These are phyloP conservation scores for Dactylonectria macrodidyma DNA, from an alignment of 2,329 filamentous ascomycete species.

Conservation along the genomic window DNA sequence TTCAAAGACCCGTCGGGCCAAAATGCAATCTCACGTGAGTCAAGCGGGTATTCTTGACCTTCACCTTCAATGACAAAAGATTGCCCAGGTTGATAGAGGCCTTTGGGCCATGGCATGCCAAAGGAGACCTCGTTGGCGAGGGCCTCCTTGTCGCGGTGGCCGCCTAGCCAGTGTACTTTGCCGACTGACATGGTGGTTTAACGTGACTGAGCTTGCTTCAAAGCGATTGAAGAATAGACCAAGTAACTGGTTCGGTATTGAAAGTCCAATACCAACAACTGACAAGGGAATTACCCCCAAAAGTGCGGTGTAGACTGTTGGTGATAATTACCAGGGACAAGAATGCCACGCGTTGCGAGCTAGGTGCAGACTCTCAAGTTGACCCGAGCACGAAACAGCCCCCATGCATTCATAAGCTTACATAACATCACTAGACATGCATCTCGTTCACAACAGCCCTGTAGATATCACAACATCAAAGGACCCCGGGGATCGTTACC, in stretches of 20 bases:
- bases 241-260: too few relatives aligned
- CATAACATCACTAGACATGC: too few relatives aligned
- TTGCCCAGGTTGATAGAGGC: slow-evolving; percentile 31
- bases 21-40: slow-evolving; percentile 38
- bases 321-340: too few relatives aligned
- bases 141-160: not conserved
- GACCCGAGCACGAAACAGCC: too few relatives aligned
- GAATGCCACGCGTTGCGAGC: too few relatives aligned
- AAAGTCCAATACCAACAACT: too few relatives aligned
- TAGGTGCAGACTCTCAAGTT: too few relatives aligned
- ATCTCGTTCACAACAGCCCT: too few relatives aligned
- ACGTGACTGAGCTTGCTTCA: not conserved
- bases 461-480: not conserved
- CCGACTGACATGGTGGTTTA: slow-evolving; percentile 23
- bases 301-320: too few relatives aligned
- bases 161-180: slow-evolving; percentile 31
- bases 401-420: too few relatives aligned
- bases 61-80: slow-evolving; percentile 28
- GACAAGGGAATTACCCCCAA: too few relatives aligned
- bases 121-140: slow-evolving; percentile 34
- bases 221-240: not conserved
- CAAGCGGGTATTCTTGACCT: slow-evolving; percentile 23
- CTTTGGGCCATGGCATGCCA: slow-evolving; percentile 39
- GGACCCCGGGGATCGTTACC: slow-evolving; percentile 17
- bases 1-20: slow-evolving; percentile 74